phyloP scores from a whole-genome alignment of 2,329 filamentous ascomycete genomes.

The Ilyonectria sp. region DNA sequence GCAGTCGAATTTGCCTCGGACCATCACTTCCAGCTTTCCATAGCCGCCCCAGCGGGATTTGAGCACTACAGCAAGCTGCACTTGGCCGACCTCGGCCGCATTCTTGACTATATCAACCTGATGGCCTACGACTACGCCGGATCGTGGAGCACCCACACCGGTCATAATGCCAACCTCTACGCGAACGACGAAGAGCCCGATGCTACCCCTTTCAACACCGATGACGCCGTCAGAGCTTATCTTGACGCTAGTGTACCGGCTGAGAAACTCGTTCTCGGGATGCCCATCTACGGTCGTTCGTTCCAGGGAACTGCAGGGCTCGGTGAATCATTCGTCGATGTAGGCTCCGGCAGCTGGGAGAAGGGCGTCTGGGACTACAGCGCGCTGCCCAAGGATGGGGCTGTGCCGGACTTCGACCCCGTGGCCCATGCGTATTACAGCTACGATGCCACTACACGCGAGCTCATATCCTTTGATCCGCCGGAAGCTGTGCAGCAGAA shows the following conservation, averaged over 20 bases:
- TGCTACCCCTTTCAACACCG: conserved; percentile 78
- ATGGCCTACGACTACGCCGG: conserved; percentile 85
- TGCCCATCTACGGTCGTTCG: conserved; percentile 84
- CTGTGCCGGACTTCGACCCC: conserved; percentile 70
- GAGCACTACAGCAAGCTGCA: conserved; percentile 63
- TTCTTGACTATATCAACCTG: conserved; percentile 71
- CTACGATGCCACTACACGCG: conserved; percentile 72
- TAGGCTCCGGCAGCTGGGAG: conserved; percentile 80
- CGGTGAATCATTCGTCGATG: conserved; percentile 61
- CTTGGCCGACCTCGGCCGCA: conserved; percentile 60
- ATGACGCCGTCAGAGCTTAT: conserved; percentile 76
- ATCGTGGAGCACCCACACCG: conserved; percentile 73
- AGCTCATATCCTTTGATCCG: conserved; percentile 81
- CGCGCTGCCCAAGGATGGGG: conserved; percentile 74
- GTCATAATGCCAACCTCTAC: conserved; percentile 82
- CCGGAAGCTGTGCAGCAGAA: conserved; percentile 72
- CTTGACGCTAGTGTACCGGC: conserved; percentile 71
- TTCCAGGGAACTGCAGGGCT: conserved; percentile 63
- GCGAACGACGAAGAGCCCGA: conserved; percentile 64
- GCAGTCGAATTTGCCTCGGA: conserved; percentile 57
- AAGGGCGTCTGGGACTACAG: conserved; percentile 86
- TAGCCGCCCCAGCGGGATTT: conserved; percentile 65
- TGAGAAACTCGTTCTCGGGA: conserved; percentile 80
- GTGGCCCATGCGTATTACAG: conserved; percentile 76
- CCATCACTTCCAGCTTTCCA: conserved; percentile 65